Conservation (phyloP, 352 stramenopile genomes). For the Phytophthora pisi region DNA sequence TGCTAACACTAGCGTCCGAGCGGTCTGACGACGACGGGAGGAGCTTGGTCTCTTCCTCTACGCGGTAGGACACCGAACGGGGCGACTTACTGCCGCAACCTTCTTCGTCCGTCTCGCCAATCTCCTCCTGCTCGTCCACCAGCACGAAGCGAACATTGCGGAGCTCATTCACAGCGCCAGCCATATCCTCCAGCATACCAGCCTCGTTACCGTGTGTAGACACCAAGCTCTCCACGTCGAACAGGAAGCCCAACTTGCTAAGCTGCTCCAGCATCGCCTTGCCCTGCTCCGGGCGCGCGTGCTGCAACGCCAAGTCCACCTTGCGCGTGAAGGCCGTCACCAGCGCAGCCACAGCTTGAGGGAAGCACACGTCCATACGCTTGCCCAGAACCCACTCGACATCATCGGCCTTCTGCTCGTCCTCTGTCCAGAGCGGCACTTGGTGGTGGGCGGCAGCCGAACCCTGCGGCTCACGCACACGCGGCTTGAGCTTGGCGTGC, state of each 20-base stretch:
- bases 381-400: conserved; percentile 80
- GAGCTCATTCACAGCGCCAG: conserved; percentile 82
- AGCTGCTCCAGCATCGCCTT: conserved; percentile 75
- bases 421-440: conserved; percentile 80
- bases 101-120: conserved; percentile 42
- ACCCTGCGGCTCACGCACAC: conserved; percentile 54
- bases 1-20: conserved; percentile 22
- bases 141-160: conserved; percentile 80
- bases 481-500: conserved; percentile 70
- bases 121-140: conserved; percentile 74
- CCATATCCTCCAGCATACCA: conserved; percentile 90
- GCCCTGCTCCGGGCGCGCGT: conserved; percentile 47
- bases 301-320: conserved; percentile 76
- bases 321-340: conserved; percentile 87
- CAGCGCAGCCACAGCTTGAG: conserved; percentile 75
- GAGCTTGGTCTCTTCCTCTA: conserved; percentile 78
- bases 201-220: conserved; percentile 89
- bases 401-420: conserved; percentile 81
- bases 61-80: conserved; percentile 59
- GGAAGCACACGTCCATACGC: conserved; percentile 87
- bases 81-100: conserved; percentile 45
- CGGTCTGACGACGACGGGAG: conserved; percentile 22
- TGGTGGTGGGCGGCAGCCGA: conserved; percentile 58
- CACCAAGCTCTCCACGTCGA: conserved; percentile 85
- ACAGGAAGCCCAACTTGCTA: conserved; percentile 82